These are phyloP conservation scores for Kwoniella newhampshirensis DNA, from an alignment of 768 basidiomycete species.

Conservation along the genomic window DNA sequence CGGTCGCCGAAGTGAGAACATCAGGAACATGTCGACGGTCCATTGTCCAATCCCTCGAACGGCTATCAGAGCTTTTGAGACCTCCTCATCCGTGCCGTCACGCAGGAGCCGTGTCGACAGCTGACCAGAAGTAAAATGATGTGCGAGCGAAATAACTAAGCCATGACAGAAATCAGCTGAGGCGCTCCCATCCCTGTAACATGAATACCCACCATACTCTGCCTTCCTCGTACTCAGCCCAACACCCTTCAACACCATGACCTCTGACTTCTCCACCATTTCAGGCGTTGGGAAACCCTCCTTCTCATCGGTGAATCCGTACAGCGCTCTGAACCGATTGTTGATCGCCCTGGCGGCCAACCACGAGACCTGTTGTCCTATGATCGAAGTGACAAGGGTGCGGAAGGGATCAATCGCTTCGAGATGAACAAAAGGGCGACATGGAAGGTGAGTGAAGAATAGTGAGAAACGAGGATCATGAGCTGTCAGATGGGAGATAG, in stretches of 20 bases:
- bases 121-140: slow-evolving; percentile 75
- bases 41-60: slow-evolving; percentile 72
- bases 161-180: not conserved
- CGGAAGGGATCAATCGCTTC: slow-evolving; percentile 83
- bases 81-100: slow-evolving; percentile 70
- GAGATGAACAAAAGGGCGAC: slow-evolving; percentile 73
- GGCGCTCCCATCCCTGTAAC: too few relatives aligned
- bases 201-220: slow-evolving; percentile 77
- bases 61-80: slow-evolving; percentile 70
- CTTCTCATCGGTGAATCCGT: slow-evolving; percentile 58
- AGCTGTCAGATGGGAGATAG: slow-evolving; percentile 67
- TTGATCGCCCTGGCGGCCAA: slow-evolving; percentile 78
- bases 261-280: slow-evolving; percentile 65
- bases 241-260: slow-evolving; percentile 65
- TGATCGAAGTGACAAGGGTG: slow-evolving; percentile 69
- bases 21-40: slow-evolving; percentile 86
- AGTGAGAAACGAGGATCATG: slow-evolving; percentile 70
- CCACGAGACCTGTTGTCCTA: slow-evolving; percentile 68
- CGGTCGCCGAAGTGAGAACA: slow-evolving; percentile 79
- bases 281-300: slow-evolving; percentile 66
- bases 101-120: slow-evolving; percentile 71
- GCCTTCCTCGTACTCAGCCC: slow-evolving; percentile 83
- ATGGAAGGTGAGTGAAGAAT: slow-evolving; percentile 65
- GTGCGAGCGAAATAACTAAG: slow-evolving; percentile 73
- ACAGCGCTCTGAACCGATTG: slow-evolving; percentile 74